phyloP scores from a whole-genome alignment of 1,139 yeast species.

The Lodderomyces parapsilosis region DNA sequence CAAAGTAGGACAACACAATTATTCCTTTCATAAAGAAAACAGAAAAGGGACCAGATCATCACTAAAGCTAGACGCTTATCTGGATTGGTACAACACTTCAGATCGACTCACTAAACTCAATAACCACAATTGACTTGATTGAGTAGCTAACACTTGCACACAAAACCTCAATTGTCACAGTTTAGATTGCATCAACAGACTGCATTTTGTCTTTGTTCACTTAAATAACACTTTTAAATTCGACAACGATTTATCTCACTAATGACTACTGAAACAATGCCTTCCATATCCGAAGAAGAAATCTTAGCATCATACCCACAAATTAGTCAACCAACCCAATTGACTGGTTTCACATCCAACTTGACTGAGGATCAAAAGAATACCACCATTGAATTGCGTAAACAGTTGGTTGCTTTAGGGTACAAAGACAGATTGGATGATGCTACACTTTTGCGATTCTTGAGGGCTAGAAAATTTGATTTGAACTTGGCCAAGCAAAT shows the following conservation, averaged over 20 bases:
- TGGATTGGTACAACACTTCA: too few relatives aligned
- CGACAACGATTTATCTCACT: background rate
- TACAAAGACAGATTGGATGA: conserved; percentile 79
- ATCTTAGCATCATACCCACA: conserved; percentile 64
- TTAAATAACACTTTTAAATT: too few relatives aligned
- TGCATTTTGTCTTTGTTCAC: background rate
- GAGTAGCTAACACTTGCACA: too few relatives aligned
- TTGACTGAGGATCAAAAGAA: conserved; percentile 67
- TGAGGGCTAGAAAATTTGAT: conserved; percentile 95
- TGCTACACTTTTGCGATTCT: conserved; percentile 83
- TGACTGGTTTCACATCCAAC: conserved; percentile 81
- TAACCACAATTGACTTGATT: too few relatives aligned
- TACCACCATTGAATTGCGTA: conserved; percentile 57
- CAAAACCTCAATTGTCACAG: too few relatives aligned
- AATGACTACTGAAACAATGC: conserved; percentile 10
- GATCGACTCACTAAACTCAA: too few relatives aligned
- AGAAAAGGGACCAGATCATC: too few relatives aligned
- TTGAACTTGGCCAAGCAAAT: conserved; percentile 73
- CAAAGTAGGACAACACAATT: too few relatives aligned
- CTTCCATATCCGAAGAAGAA: conserved; percentile 24
- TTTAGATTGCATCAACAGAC: too few relatives aligned
- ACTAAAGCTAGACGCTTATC: too few relatives aligned
- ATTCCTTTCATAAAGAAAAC: too few relatives aligned
- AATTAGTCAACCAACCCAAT: conserved; percentile 54
- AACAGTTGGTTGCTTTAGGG: conserved; percentile 59